Percentiles rank a stretch among this genome's conserved stretches.
Evolutionary conservation across 1,284 basidiomycete species (phyloP).

Genomic region (Vanrija sp.): DNA sequence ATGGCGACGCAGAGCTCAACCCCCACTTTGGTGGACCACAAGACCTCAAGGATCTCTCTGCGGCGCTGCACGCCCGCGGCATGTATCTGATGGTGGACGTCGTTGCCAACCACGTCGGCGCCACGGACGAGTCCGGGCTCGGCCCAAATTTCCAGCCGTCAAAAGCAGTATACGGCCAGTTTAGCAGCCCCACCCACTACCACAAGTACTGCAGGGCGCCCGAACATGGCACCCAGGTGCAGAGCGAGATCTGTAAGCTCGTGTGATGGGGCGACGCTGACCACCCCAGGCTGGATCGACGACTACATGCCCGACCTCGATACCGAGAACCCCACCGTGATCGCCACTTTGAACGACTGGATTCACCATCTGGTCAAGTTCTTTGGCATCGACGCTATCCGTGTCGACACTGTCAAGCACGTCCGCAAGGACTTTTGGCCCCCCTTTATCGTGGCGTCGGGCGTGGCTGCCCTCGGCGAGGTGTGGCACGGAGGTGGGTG

Average conservation of each 20-base stretch:
- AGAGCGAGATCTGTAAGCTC: conserved; percentile 50
- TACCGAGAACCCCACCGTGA: conserved; percentile 50
- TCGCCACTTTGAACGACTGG: conserved; percentile 49
- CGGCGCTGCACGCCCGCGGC: conserved; percentile 49
- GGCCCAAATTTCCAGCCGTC: conserved; percentile 10
- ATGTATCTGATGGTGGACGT: conserved; percentile 56
- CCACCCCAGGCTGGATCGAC: conserved; percentile 45
- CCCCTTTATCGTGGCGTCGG: conserved; percentile 46
- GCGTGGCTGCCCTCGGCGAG: conserved; percentile 53
- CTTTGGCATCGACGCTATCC: conserved; percentile 50
- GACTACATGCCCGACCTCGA: conserved; percentile 51
- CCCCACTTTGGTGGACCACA: conserved; percentile 49
- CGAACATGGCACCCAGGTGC: conserved; percentile 49
- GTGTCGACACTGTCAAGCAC: conserved; percentile 54
- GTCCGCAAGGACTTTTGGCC: conserved; percentile 54
- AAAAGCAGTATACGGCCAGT: conserved; percentile 36
- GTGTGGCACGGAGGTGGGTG: conserved; percentile 49
- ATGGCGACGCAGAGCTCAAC: conserved; percentile 43
- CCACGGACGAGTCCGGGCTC: conserved; percentile 19
- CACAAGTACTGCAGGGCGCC: conserved; percentile 49
- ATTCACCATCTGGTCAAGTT: conserved; percentile 46
- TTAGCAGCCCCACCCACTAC: conserved; percentile 43
- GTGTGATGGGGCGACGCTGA: neutral
- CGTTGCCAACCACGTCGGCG: conserved; percentile 51
- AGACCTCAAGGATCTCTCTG: conserved; percentile 49